phyloP scores from a whole-genome alignment of 148 eudicot genomes.

The Dianthus caryophyllus region DNA sequence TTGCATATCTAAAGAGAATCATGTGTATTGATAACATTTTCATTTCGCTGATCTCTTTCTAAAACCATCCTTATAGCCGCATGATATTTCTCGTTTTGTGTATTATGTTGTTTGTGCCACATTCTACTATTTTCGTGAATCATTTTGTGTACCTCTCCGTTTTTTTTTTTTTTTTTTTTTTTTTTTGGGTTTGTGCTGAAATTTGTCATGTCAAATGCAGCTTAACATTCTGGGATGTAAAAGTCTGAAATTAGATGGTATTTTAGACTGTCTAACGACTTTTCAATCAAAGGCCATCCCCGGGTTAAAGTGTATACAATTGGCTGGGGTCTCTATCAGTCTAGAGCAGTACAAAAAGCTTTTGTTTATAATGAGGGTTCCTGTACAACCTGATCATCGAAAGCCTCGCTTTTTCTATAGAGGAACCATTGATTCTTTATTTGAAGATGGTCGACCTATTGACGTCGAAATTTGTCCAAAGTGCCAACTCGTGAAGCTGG shows the following conservation, averaged over 20 bases:
- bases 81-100: neutral
- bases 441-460: conserved; percentile 69
- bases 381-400: conserved; percentile 14
- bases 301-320: conserved; percentile 64
- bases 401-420: conserved; percentile 49
- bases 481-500: conserved; percentile 60
- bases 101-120: neutral
- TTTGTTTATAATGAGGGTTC: conserved; percentile 40
- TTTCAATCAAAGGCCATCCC: conserved; percentile 35
- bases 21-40: neutral
- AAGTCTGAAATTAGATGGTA: conserved; percentile 55
- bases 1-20: neutral
- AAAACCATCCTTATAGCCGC: neutral
- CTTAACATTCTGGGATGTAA: conserved; percentile 72
- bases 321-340: conserved; percentile 61
- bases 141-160: too few species aligned
- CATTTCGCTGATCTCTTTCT: neutral
- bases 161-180: too few species aligned
- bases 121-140: too few species aligned
- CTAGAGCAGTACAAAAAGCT: conserved; percentile 59
- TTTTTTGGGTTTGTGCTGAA: neutral
- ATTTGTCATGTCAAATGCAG: conserved; percentile 41
- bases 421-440: conserved; percentile 37
- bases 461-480: conserved; percentile 78
- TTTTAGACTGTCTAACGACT: conserved; percentile 46